Evolutionary conservation across 1,139 yeast species (phyloP).

Genomic region (Taphrina pruni): DNA sequence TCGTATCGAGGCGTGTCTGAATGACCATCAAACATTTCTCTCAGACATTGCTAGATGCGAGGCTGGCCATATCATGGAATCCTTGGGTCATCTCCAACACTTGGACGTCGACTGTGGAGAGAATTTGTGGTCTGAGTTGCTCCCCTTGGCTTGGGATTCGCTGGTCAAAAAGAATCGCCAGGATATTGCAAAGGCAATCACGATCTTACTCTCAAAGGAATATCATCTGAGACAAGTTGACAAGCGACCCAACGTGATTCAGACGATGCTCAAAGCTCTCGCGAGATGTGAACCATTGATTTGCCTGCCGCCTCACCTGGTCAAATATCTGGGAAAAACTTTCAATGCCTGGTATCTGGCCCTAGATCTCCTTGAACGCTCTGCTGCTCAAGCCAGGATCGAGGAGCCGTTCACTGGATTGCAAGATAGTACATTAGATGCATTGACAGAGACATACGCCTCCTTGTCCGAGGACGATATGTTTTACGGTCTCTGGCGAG

Average conservation of each 20-base stretch:
- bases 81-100: slow-evolving; percentile 81
- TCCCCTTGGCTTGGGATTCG: slow-evolving; percentile 77
- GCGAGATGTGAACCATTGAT: slow-evolving; percentile 65
- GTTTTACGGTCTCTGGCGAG: slow-evolving; percentile 97
- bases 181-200: slow-evolving; percentile 80
- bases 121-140: slow-evolving; percentile 80
- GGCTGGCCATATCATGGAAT: slow-evolving; percentile 68
- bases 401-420: slow-evolving; percentile 67
- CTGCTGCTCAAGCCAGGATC: slow-evolving; percentile 49
- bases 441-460: slow-evolving; percentile 85
- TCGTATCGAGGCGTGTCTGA: slow-evolving; percentile 22
- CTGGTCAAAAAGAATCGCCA: slow-evolving; percentile 79
- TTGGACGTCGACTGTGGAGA: slow-evolving; percentile 81
- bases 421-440: slow-evolving; percentile 86
- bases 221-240: slow-evolving; percentile 90
- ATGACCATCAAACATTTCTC: slow-evolving; percentile 62
- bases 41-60: slow-evolving; percentile 56
- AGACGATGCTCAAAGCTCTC: slow-evolving; percentile 80
- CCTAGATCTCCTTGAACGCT: slow-evolving; percentile 76
- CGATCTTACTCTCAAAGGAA: slow-evolving; percentile 81
- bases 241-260: slow-evolving; percentile 83
- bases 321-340: slow-evolving; percentile 84
- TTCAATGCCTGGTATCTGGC: slow-evolving; percentile 94
- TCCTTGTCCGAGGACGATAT: slow-evolving; percentile 90
- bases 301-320: slow-evolving; percentile 91